These are phyloP conservation scores for Fusarium concolor DNA, from an alignment of 2,329 filamentous ascomycete species.

Conservation along the genomic window DNA sequence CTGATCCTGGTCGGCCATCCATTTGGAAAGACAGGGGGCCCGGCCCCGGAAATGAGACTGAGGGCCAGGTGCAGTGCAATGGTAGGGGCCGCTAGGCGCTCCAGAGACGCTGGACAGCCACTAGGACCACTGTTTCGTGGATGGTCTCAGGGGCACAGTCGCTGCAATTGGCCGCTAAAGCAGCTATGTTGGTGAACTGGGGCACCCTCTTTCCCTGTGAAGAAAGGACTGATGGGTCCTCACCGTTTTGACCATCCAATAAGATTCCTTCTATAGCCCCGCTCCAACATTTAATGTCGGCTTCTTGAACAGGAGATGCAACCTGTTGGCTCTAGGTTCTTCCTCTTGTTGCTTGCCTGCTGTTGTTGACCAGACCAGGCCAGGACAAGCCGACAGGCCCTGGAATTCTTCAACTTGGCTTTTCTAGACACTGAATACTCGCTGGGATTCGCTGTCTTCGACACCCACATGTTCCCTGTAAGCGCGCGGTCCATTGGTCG, in stretches of 20 bases:
- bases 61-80: constrained; percentile 25
- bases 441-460: constrained; percentile 28
- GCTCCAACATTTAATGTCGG: constrained; percentile 27
- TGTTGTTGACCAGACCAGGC: neutral
- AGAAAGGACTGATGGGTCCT: neutral
- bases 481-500: constrained; percentile 40
- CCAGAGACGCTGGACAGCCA: constrained; percentile 26
- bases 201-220: constrained; percentile 1
- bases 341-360: constrained; percentile 2
- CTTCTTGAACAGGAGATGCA: constrained; percentile 29
- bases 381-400: no score
- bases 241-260: constrained; percentile 32
- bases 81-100: constrained; percentile 35
- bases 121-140: constrained; percentile 36
- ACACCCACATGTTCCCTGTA: constrained; percentile 23
- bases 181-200: constrained; percentile 25
- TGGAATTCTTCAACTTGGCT: constrained; percentile 26
- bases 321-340: constrained; percentile 28
- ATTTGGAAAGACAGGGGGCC: constrained; percentile 30
- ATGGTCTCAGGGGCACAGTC: constrained; percentile 38
- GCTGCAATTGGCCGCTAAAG: constrained; percentile 41
- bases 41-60: constrained; percentile 43
- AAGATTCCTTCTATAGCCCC: neutral
- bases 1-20: constrained; percentile 15
- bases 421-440: constrained; percentile 19